Evolutionary conservation across 805 yeast species (phyloP), one percentile per base, ranked within the genome.

Genomic region (Debaryomyces hansenii): DNA sequence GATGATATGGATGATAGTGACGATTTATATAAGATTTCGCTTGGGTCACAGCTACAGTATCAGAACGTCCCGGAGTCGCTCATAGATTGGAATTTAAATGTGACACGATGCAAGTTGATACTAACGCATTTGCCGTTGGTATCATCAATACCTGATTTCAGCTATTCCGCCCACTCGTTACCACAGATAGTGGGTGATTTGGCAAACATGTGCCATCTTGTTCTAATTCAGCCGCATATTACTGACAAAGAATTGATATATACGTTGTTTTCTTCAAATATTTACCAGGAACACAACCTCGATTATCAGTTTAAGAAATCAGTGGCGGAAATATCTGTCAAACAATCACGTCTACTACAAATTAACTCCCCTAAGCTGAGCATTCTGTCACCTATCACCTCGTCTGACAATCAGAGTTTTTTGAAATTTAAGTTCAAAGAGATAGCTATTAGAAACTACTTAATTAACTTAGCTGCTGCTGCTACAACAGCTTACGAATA

Each of bases 401-500:
- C 66, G 10, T 54, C 55, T 15, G 67, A 63, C 12, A 56, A 51
- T 37, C 71, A 65, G 50, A 47, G 64, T 5, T 63, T 49, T 20
- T 57, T 72, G 44, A 59, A 61, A 38, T 64, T 70, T 49, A 64
- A 69, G 41, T 74, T 64, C 45, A 74, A 70, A 56, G 72, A 72
- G 42, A 67, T 76, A 20, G 80, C 82, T 4, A 56, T 78, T 27
- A 57, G 80, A 42, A 77, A 78, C 58, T 78, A 75, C 50, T 63
- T 78, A 46, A 66, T 78, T n/a, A 78, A 78, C 57, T 59, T 78
- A 45, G 73, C 80, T 10, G 82, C 80, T 10, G 83, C 82, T 4
- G 75, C 80, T 6, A 77, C 80, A 37, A 78, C 83, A 0, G 74
- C 79, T 6, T 69, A 73, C 48, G 83, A 78, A 53, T 78, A 75